Evolutionary conservation across 2,329 filamentous ascomycete genomes (phyloP).

Genomic region (Helotiales sp.): DNA sequence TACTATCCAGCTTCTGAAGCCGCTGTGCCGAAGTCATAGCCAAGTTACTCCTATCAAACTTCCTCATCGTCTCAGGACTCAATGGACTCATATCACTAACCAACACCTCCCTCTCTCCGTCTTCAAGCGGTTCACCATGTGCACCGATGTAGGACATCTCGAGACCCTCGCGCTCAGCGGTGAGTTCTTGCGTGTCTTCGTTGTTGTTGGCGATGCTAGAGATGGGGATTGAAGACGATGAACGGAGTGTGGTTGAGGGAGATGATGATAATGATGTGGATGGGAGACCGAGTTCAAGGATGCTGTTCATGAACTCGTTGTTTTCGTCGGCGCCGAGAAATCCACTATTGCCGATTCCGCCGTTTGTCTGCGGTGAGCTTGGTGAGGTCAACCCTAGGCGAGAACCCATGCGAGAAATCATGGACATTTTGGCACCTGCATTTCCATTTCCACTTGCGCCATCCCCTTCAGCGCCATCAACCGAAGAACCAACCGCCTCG

Average conservation of each 20-base stretch:
- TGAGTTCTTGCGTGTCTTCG: constrained; percentile 46
- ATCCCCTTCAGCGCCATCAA: no score
- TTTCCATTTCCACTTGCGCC: no score
- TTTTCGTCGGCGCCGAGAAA: constrained; percentile 30
- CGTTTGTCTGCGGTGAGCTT: not conserved
- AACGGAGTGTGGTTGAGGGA: no score
- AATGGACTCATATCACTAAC: constrained; percentile 37
- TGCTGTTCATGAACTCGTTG: constrained; percentile 34
- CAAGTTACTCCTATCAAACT: constrained; percentile 11
- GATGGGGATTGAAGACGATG: no score
- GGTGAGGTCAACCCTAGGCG: not conserved
- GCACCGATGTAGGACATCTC: constrained; percentile 46
- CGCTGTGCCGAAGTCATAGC: constrained; percentile 1
- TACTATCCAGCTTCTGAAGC: constrained; percentile 7
- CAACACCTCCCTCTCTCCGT: constrained; percentile 27
- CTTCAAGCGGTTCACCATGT: constrained; percentile 22
- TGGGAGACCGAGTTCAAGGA: constrained; percentile 16
- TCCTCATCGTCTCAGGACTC: constrained; percentile 15
- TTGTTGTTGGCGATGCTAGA: constrained; percentile 43
- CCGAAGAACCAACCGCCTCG: not conserved
- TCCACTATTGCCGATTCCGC: constrained; percentile 31
- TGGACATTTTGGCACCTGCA: no score
- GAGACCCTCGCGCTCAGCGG: constrained; percentile 50
- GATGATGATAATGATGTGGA: not conserved
- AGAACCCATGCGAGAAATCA: no score